A percentile compares a stretch with the other conserved stretches of the same genome.
These are phyloP conservation scores for Coemansia sp. DNA, from an alignment of 192 early-diverging fungal genomes.

Conservation along the genomic window DNA sequence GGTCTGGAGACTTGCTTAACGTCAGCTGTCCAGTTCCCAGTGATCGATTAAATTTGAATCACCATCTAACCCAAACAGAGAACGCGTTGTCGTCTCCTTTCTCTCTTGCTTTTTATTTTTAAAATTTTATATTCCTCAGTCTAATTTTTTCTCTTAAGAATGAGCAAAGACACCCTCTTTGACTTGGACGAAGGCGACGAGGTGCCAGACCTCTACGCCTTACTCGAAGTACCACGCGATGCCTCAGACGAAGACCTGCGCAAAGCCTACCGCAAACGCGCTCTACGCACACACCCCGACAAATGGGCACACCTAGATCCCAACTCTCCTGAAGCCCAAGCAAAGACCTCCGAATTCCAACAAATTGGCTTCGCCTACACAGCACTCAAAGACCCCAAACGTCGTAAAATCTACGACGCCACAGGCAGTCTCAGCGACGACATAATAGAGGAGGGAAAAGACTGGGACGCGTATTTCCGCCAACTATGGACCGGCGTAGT, in stretches of 20 bases:
- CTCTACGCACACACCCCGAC: conserved; percentile 91
- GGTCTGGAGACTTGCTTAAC: conserved; percentile 9
- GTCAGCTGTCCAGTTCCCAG: not conserved
- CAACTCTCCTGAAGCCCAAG: conserved; percentile 16
- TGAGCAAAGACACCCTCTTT: conserved; percentile 35
- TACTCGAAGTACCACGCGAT: conserved; percentile 68
- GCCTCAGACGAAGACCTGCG: conserved; percentile 86
- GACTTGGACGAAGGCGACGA: conserved; percentile 30
- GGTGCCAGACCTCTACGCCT: conserved; percentile 78
- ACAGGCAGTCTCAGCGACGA: conserved; percentile 68
- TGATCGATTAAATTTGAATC: not conserved
- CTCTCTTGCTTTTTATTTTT: not conserved
- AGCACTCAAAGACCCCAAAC: conserved; percentile 68
- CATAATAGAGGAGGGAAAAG: conserved; percentile 58
- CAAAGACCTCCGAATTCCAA: conserved; percentile 72
- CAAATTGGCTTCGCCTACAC: conserved; percentile 74
- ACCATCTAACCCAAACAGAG: not conserved
- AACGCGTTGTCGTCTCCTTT: not conserved
- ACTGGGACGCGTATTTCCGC: conserved; percentile 84
- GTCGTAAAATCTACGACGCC: conserved; percentile 71
- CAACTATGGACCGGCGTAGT: conserved; percentile 76
- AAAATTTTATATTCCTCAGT: too few species aligned
- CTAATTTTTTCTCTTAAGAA: not conserved
- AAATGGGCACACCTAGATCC: conserved; percentile 67
- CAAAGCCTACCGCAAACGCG: conserved; percentile 86